Conservation (phyloP, 176 grass and related monocot genomes). For the Tillandsia leiboldiana region DNA sequence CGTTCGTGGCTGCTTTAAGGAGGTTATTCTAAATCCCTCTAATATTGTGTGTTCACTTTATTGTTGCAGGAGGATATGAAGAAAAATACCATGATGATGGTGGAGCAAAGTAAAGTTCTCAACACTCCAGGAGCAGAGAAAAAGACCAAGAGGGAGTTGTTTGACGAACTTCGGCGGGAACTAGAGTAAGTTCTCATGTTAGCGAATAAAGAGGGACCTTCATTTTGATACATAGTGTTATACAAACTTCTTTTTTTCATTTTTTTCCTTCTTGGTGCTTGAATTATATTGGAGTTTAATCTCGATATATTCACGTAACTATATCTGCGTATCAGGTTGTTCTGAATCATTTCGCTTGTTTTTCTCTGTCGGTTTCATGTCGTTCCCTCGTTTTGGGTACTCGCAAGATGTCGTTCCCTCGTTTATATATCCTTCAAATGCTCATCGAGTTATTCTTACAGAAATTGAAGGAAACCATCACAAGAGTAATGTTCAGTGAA, state of each 20-base stretch:
- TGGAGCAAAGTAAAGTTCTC: constrained; percentile 90
- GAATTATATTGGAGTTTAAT: too few relatives aligned
- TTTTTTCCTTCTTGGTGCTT: too few relatives aligned
- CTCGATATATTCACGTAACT: too few relatives aligned
- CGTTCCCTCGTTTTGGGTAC: neutral
- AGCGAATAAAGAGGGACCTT: too few relatives aligned
- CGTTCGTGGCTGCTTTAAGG: neutral
- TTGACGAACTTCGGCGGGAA: constrained; percentile 80
- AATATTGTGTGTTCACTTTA: too few relatives aligned
- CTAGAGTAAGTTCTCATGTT: constrained; percentile 50
- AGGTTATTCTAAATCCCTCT: neutral
- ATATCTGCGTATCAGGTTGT: too few relatives aligned
- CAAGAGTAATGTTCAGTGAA: neutral
- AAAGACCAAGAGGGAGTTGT: constrained; percentile 83
- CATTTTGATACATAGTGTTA: too few relatives aligned
- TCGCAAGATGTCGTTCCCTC: neutral
- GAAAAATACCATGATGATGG: constrained; percentile 96
- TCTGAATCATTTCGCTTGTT: too few relatives aligned
- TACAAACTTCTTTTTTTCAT: too few relatives aligned
- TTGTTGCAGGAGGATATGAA: constrained; percentile 87
- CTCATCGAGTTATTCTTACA: neutral
- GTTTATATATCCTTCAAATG: neutral
- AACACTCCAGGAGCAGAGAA: constrained; percentile 93
- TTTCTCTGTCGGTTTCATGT: too few relatives aligned
- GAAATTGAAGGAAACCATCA: neutral